These are phyloP conservation scores for Xanthoconium purpureum DNA, from an alignment of 768 basidiomycete genomes.

Conservation along the genomic window DNA sequence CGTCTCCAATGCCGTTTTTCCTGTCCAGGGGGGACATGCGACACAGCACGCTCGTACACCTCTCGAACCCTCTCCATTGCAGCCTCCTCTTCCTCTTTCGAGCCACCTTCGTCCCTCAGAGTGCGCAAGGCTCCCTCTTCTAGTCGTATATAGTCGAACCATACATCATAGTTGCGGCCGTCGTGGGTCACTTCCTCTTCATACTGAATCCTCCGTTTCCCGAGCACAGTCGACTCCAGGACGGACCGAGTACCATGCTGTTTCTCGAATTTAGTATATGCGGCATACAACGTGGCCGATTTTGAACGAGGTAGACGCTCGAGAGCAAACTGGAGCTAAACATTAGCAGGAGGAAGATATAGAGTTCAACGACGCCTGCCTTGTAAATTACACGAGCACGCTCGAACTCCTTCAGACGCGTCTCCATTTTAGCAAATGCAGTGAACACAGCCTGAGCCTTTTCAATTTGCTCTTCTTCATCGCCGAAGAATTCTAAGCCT, in stretches of 20 bases:
- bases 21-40: constrained; percentile 89
- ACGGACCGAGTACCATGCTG: constrained; percentile 89
- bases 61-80: constrained; percentile 74
- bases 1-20: constrained; percentile 92
- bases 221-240: constrained; percentile 90
- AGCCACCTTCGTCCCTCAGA: constrained; percentile 70
- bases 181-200: constrained; percentile 94
- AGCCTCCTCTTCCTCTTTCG: constrained; percentile 64
- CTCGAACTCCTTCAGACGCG: constrained; percentile 91
- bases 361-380: constrained; percentile 38
- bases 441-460: constrained; percentile 89
- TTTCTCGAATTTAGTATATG: constrained; percentile 98
- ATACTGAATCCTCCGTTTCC: constrained; percentile 97
- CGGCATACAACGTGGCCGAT: constrained; percentile 80
- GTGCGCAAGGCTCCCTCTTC: constrained; percentile 87
- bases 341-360: neutral
- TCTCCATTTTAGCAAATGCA: constrained; percentile 97
- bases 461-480: constrained; percentile 84
- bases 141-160: constrained; percentile 94
- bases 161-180: constrained; percentile 92
- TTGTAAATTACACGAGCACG: constrained; percentile 97
- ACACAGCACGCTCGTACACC: constrained; percentile 92
- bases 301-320: constrained; percentile 90
- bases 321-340: constrained; percentile 75
- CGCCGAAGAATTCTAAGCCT: constrained; percentile 85